Conservation (phyloP, 768 basidiomycete genomes). For the Leccinum uliginosum region DNA sequence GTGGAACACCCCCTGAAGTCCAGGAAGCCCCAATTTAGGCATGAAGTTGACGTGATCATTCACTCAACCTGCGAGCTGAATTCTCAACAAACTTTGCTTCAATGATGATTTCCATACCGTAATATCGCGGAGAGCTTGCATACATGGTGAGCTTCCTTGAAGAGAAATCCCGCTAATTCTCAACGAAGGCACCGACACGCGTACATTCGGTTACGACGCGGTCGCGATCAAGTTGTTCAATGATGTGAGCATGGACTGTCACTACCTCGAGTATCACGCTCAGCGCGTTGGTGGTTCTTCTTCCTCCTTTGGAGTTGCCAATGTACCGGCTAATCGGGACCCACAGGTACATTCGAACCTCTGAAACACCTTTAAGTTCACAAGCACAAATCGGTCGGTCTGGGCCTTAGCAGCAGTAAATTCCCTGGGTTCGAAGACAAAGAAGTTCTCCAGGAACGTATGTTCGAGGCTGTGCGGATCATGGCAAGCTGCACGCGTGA, state of each 20-base stretch:
- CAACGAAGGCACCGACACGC: no score
- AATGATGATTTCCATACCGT: no score
- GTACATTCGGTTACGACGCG: constrained; percentile 33
- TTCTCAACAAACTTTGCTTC: no score
- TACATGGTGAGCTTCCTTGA: no score
- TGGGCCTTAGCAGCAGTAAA: constrained; percentile 45
- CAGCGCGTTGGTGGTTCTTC: constrained; percentile 35
- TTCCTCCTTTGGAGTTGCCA: neutral
- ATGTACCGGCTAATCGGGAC: neutral
- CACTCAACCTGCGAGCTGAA: no score
- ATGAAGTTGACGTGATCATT: no score
- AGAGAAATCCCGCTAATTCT: no score
- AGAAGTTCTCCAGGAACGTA: neutral
- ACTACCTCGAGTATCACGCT: constrained; percentile 48
- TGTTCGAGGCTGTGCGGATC: neutral
- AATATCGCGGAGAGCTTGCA: no score
- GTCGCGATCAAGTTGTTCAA: constrained; percentile 45
- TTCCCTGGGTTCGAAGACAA: constrained; percentile 41
- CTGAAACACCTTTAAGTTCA: constrained; percentile 23
- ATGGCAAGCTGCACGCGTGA: neutral
- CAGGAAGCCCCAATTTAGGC: no score
- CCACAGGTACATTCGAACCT: constrained; percentile 31
- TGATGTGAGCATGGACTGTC: constrained; percentile 38
- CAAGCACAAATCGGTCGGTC: constrained; percentile 36
- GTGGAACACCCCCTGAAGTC: no score